Base-by-base conservation (phyloP, 139 green algal genomes). In the Microglena sp. region DNA sequence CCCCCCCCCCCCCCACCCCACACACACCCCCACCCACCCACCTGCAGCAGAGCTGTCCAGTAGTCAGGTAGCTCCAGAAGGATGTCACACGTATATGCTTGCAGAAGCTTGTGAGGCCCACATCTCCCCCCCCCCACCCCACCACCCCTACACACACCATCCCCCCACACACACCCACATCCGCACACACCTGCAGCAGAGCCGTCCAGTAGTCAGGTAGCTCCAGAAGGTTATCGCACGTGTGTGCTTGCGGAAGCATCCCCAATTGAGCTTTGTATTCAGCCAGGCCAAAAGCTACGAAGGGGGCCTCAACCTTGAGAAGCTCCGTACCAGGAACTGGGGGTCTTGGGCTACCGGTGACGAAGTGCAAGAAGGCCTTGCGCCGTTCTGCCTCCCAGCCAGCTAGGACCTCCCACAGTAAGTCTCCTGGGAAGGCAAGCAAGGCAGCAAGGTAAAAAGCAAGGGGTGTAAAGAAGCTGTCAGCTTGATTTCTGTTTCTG, bases 181-280 rank as follows among this genome's bases (percentile, higher is more conserved):
- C 40, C 40, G 40, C 40, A 18, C 40, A 18, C 18, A 18, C 18
- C 5, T 33, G 26, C 15, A 50, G 66, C 62, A 87, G 69, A 7
- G 74, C 64, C 44, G 75, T 70, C 75, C 75, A 82, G 66, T 85
- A 87, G 75, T 87, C 77, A 7, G 81, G 81, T 53, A 87, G 70
- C 72, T 87, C 77, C 22, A 87, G 64, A 43, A 78, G 67, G 72
- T 87, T 85, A 45, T 76, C 66, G 60, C 78, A 85, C 4, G 78
- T 82, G 74, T 80, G 72, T 1, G 74, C 70, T 68, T 85, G 79
- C 8, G 80, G 80, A 60, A 87, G 57, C 65, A 77, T 87, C 21
- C 75, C 72, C 55, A 87, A 66, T 54, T 67, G 50, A 31, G 30
- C 44, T 36, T 62, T 40, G 27, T 74, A 60, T 55, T 81, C 66